These are phyloP conservation scores for Eucalyptus lansdowneana DNA, from an alignment of 345 rosid genomes.

Conservation along the genomic window DNA sequence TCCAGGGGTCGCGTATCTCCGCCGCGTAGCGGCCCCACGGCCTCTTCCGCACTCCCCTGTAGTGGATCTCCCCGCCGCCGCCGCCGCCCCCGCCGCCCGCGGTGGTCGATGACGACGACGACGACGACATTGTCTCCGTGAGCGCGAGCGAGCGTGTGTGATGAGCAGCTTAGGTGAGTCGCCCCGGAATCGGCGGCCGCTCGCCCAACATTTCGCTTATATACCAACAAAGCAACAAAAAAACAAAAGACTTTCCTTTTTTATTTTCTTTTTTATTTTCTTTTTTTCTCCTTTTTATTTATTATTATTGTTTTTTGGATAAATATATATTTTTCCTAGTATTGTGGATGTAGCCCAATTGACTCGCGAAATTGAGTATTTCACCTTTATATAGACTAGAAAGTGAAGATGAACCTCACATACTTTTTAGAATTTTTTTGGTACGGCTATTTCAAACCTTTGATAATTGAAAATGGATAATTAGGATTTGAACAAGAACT, in stretches of 20 bases:
- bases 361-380: neutral
- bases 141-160: neutral
- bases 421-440: neutral
- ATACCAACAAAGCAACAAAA: neutral
- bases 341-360: neutral
- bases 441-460: neutral
- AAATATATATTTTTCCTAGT: neutral
- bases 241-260: neutral
- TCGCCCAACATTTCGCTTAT: neutral
- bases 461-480: neutral
- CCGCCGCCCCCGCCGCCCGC: conserved; percentile 20
- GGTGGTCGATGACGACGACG: neutral
- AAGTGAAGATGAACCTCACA: neutral
- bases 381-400: neutral
- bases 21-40: conserved; percentile 99
- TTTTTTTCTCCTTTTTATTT: neutral
- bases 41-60: conserved; percentile 93
- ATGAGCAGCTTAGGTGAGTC: neutral
- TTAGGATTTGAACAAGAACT: neutral
- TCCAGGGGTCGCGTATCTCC: conserved; percentile 97
- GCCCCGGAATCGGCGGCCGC: neutral
- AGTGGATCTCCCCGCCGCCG: conserved; percentile 75
- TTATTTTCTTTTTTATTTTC: neutral
- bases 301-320: neutral
- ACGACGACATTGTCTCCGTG: neutral